Evolutionary conservation across 108 stramenopile genomes (phyloP).

Genomic region (Schizochytrium sp.): DNA sequence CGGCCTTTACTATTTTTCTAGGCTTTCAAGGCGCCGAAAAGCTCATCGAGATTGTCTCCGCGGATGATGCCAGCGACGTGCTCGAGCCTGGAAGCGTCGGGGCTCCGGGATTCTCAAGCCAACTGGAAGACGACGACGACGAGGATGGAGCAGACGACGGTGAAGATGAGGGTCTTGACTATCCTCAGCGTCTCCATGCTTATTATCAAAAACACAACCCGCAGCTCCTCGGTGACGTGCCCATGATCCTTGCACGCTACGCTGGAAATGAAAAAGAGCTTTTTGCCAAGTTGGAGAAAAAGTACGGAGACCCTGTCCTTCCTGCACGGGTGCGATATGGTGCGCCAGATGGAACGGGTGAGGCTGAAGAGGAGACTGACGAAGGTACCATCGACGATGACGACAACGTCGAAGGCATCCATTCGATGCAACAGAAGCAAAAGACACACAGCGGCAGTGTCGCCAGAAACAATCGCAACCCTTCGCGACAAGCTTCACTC

Average conservation of each 20-base stretch:
- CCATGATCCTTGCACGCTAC: conserved; percentile 34
- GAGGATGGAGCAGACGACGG: background rate
- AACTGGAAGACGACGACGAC: background rate
- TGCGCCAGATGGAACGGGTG: background rate
- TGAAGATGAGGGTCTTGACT: background rate
- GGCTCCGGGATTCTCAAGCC: background rate
- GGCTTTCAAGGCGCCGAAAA: no score
- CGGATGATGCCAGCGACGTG: no score
- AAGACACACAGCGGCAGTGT: no score
- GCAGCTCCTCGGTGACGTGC: conserved; percentile 29
- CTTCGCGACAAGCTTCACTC: no score
- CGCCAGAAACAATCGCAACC: no score
- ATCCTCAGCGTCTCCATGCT: conserved; percentile 25
- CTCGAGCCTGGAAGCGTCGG: no score
- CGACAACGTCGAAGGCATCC: background rate
- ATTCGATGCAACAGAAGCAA: background rate
- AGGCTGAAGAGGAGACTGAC: background rate
- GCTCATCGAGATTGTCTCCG: no score
- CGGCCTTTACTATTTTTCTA: no score
- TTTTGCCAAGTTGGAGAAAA: conserved; percentile 43
- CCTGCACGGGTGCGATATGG: background rate
- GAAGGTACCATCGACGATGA: background rate
- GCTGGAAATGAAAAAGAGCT: conserved; percentile 32
- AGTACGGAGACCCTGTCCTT: conserved; percentile 30
- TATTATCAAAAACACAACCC: conserved; percentile 44